Evolutionary conservation across 2,329 filamentous ascomycete species (phyloP).

Genomic region (Colletotrichum liriopes): DNA sequence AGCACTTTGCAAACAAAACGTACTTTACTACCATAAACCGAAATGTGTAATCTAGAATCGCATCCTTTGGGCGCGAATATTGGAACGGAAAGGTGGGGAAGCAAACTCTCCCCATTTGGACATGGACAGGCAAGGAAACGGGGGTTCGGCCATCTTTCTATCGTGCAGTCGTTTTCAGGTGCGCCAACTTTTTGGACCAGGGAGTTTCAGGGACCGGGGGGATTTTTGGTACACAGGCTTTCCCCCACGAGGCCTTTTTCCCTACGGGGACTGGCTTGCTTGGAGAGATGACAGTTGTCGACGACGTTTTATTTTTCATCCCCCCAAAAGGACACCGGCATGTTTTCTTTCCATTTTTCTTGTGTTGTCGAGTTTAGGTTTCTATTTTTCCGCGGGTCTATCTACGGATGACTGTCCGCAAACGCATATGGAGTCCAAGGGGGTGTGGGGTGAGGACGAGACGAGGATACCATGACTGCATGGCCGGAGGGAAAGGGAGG

Average conservation of each 20-base stretch:
- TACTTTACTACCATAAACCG: slow-evolving; percentile 48
- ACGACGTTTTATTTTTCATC: neutral
- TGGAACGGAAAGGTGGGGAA: slow-evolving; percentile 33
- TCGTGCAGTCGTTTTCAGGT: slow-evolving; percentile 24
- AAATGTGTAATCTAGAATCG: slow-evolving; percentile 55
- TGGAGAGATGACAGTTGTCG: slow-evolving; percentile 18
- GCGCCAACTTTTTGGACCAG: slow-evolving; percentile 17
- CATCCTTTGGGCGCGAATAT: slow-evolving; percentile 25
- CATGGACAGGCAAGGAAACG: slow-evolving; percentile 32
- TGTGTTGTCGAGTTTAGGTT: slow-evolving; percentile 15
- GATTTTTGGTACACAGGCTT: slow-evolving; percentile 24
- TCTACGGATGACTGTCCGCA: slow-evolving; percentile 37
- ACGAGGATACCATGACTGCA: slow-evolving; percentile 40
- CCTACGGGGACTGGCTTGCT: slow-evolving; percentile 13
- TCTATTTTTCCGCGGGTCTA: slow-evolving; percentile 21
- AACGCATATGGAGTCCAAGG: slow-evolving; percentile 38
- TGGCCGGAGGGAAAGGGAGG: slow-evolving; percentile 24
- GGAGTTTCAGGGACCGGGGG: slow-evolving; percentile 27
- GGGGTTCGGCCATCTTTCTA: slow-evolving; percentile 35
- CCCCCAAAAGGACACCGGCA: slow-evolving; percentile 19
- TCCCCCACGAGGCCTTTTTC: slow-evolving; percentile 22
- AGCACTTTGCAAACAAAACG: slow-evolving; percentile 34
- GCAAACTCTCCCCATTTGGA: slow-evolving; percentile 17
- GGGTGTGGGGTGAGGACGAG: slow-evolving; percentile 19
- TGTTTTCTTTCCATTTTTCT: slow-evolving; percentile 4